Evolutionary conservation across 306 rosid genomes (phyloP), one percentile per base, ranked within the genome.

Genomic region (Begonia peltatifolia): DNA sequence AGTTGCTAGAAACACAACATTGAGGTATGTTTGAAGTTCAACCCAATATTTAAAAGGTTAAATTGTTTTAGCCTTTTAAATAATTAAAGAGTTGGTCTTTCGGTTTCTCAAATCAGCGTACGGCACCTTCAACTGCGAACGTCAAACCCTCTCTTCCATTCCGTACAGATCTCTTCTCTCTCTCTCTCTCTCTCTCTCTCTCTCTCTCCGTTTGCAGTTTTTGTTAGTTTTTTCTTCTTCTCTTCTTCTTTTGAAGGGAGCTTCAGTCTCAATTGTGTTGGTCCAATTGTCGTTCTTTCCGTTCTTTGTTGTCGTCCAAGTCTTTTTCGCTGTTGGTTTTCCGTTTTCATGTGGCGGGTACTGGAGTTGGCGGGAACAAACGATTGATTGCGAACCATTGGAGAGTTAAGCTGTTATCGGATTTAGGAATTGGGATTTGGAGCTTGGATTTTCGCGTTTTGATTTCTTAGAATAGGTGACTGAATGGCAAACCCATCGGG

Each of bases 401-500:
- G 6, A 5, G 38, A 30, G 6, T 30, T 30, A 30, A 30, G 38
- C 38, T 5, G 38, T 86, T 75, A 49, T 30, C 66, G 42, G 69
- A 62, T 53, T 60, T 52, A 42, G 61, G 50, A 55, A 46, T 62
- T 46, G 61, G 78, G 67, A 58, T 63, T 46, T 9, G 58, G 46
- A 14, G 38, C 43, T 58, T 17, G 51, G 64, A 46, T 42, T 23
- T 44, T 51, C 50, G 41, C 14, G 22, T 46, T 56, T 48, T 30
- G 14, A 10, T 38, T 14, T 50, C 46, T 12, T 48, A 52, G 72
- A 66, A 46, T 51, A 59, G 57, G 36, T 41, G 48, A 2, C 9
- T 50, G 49, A 53, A 90, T 90, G 99, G 99, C 84, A 51, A 79
- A 79, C 59, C 82, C 86, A 12, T 72, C 86, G 38, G 81, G 84